Conservation (phyloP, 2,329 filamentous ascomycete species). For the Alternaria conjuncta region DNA sequence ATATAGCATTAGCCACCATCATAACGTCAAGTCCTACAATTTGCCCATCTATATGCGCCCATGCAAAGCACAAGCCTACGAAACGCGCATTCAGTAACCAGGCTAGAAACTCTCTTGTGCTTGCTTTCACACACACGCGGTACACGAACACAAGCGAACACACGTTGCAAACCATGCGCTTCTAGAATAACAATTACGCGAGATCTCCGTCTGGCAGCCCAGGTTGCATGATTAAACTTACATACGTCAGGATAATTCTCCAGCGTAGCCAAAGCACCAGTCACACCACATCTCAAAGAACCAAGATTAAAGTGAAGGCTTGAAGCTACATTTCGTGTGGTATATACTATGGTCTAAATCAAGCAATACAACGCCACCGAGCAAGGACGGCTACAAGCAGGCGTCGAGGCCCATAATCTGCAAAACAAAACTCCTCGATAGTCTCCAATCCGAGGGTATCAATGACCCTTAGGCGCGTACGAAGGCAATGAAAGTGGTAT, state of each 20-base stretch:
- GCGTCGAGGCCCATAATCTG: background rate
- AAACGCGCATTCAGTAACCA: background rate
- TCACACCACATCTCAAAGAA: background rate
- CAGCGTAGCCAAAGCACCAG: background rate
- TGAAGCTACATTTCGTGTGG: constrained; percentile 3
- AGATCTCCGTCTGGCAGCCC: background rate
- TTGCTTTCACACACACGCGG: background rate
- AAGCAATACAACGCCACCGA: background rate
- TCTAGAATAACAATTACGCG: rapidly evolving
- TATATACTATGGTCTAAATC: constrained; percentile 13
- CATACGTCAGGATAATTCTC: background rate
- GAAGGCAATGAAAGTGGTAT: constrained; percentile 27
- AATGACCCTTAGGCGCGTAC: constrained; percentile 12
- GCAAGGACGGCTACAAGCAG: background rate
- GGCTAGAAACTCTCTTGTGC: background rate
- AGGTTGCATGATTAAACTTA: background rate
- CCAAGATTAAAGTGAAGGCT: background rate
- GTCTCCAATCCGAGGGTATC: constrained; percentile 22
- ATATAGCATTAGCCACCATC: background rate
- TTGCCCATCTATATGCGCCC: background rate
- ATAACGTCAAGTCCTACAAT: rapidly evolving
- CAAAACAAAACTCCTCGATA: constrained; percentile 4
- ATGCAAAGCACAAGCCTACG: background rate
- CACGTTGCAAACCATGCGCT: background rate
- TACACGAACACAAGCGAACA: background rate